A percentile compares a stretch with the other conserved stretches of the same genome.
phyloP scores from a whole-genome alignment of 2,329 filamentous ascomycete species.

The Venturia oleaginea region DNA sequence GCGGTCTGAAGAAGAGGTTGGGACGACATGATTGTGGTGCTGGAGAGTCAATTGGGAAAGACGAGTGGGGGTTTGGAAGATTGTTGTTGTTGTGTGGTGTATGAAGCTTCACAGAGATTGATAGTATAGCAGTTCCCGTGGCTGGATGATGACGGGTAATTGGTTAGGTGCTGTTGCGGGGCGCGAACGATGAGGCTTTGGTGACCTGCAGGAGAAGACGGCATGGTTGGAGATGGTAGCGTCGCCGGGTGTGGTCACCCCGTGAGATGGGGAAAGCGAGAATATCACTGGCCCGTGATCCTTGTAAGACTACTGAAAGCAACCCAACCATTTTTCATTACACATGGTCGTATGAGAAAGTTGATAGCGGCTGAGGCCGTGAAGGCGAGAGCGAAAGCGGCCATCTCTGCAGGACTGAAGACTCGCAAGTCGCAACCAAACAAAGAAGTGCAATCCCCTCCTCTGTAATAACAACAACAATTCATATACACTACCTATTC shows the following conservation, averaged over 20 bases:
- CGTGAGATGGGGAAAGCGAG: too few relatives aligned
- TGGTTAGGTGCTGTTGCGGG: background rate
- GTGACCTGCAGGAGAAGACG: background rate
- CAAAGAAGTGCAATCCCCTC: background rate
- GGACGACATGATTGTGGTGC: constrained; percentile 61
- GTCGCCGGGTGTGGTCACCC: background rate
- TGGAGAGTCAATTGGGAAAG: background rate
- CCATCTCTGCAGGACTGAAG: background rate
- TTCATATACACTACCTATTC: background rate
- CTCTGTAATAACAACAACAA: background rate
- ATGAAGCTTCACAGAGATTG: background rate
- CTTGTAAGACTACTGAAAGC: background rate
- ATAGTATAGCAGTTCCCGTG: background rate
- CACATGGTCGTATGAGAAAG: background rate
- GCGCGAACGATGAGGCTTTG: background rate
- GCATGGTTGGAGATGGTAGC: background rate
- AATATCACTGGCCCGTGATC: background rate
- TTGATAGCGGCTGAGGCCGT: background rate
- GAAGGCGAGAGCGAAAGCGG: background rate
- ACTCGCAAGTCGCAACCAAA: background rate
- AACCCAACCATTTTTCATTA: background rate
- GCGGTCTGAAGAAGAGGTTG: constrained; percentile 93
- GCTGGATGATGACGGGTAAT: background rate
- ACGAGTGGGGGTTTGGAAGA: background rate
- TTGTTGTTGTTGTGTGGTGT: background rate